phyloP scores from a whole-genome alignment of 2,329 filamentous ascomycete genomes.

The Verticillium dahliae region DNA sequence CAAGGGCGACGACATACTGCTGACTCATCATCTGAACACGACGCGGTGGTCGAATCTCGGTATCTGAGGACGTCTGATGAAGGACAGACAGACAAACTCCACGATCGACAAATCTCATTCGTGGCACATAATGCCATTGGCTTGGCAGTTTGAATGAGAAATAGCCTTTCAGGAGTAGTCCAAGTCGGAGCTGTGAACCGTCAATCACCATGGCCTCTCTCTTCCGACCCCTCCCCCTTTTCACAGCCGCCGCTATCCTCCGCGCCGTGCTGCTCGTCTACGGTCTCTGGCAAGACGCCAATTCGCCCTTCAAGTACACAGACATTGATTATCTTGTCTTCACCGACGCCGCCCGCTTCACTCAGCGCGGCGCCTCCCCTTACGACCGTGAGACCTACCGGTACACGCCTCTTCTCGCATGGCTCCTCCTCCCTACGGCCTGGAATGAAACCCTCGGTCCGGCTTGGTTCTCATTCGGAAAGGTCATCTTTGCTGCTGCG shows the following conservation, averaged over 20 bases:
- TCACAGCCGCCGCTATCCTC: constrained; percentile 53
- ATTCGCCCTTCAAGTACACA: constrained; percentile 92
- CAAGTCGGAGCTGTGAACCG: not conserved
- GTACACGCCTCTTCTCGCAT: constrained; percentile 90
- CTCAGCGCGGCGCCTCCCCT: constrained; percentile 62
- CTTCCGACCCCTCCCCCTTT: constrained; percentile 39
- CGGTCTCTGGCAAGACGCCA: constrained; percentile 84
- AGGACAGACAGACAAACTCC: not conserved
- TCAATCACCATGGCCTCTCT: not conserved
- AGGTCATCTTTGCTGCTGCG: constrained; percentile 74
- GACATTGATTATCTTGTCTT: constrained; percentile 99
- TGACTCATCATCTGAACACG: not conserved
- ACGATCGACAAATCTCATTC: not conserved
- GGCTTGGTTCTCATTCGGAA: constrained; percentile 75
- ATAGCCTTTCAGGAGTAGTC: not conserved
- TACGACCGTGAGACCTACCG: constrained; percentile 92
- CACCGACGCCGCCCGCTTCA: constrained; percentile 83
- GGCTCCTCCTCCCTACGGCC: constrained; percentile 79
- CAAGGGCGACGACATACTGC: not conserved
- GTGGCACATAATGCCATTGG: not conserved
- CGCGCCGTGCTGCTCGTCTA: constrained; percentile 74
- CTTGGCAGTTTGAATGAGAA: not conserved
- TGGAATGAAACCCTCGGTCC: constrained; percentile 33
- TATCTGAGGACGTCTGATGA: not conserved
- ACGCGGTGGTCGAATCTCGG: not conserved